Evolutionary conservation across 345 rosid genomes (phyloP), one percentile per base, ranked within the genome.

Genomic region (Syzygium aromaticum): DNA sequence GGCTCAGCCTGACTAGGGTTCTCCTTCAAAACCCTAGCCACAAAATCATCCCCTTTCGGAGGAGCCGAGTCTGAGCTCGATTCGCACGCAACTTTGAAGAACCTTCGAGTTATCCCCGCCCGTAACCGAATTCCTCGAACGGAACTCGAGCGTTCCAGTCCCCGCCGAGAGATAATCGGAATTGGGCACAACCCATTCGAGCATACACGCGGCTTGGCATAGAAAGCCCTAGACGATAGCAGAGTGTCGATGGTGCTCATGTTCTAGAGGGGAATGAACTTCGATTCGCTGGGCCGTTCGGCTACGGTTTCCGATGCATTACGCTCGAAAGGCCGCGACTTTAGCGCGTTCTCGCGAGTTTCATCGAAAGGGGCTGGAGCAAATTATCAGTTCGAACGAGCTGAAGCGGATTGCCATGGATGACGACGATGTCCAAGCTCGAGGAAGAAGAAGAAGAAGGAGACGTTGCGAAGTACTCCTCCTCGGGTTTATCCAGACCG

Each of bases 1-100:
- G 98, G 94, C 53, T 96, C 98, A 83, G 94, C 91, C 86, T 97
- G 98, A 91, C 97, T 94, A 53, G 98, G 98, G 78, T 97, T 95
- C 91, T 96, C 93, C 92, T 93, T 92, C 93, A 97, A 88, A 90
- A 85, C 89, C 87, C 87, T 85, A 16, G 85, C 63, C 54, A 88
- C 85, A 82, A 85, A 88, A 57, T 88, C 89, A 40, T 88, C 85
- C 46, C 89, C 61, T 61, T 59, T 73, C 1, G 82, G 49, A 73
- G 82, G 82, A 73, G 64, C 13, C 46, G 77, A 86, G 40, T 53
- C 88, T 43, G 89, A 52, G 64, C 33, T 52, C 83, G 84, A 87
- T 52, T 87, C 84, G 63, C 89, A 84, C 6, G 12, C 43, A 52
- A 84, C 54, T 17, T 61, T 52, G 43, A 27, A 38, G 22, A 53